A percentile compares a stretch with the other conserved stretches of the same genome.
These are phyloP conservation scores for Termitomyces sp. DNA, from an alignment of 768 basidiomycete genomes.

Conservation along the genomic window DNA sequence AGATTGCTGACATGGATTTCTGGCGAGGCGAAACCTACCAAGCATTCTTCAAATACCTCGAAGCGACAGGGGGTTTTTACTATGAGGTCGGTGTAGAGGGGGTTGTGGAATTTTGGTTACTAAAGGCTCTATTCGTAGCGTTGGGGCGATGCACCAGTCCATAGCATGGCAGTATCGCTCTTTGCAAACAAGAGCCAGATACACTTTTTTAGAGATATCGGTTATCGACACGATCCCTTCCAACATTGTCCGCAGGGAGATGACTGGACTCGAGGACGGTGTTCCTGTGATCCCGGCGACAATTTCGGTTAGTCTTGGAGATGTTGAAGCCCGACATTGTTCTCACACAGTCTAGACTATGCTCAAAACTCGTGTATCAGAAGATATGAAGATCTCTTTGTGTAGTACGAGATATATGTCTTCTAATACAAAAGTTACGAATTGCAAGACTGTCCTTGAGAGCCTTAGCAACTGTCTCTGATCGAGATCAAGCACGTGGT, in stretches of 20 bases:
- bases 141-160: slow-evolving; percentile 78
- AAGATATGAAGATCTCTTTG: slow-evolving; percentile 34
- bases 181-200: slow-evolving; percentile 72
- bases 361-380: slow-evolving; percentile 33
- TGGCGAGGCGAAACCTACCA: slow-evolving; percentile 84
- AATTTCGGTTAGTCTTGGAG: slow-evolving; percentile 55
- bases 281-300: slow-evolving; percentile 67
- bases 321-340: neutral
- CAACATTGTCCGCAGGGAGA: slow-evolving; percentile 67
- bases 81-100: slow-evolving; percentile 60
- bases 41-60: slow-evolving; percentile 79
- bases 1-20: slow-evolving; percentile 87
- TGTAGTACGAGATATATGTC: slow-evolving; percentile 7
- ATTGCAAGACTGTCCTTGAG: too few species aligned
- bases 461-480: neutral
- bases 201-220: slow-evolving; percentile 82
- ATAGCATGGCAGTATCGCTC: slow-evolving; percentile 76
- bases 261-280: slow-evolving; percentile 52
- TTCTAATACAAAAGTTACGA: too few species aligned
- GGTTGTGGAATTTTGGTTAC: neutral
- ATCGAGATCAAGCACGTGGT: neutral
- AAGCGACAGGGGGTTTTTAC: slow-evolving; percentile 83
- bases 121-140: slow-evolving; percentile 32
- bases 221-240: slow-evolving; percentile 78
- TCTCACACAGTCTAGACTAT: slow-evolving; percentile 27